Base-by-base conservation (phyloP, 371 early-diverging fungal species). In the Blastocladiella emersonii region DNA sequence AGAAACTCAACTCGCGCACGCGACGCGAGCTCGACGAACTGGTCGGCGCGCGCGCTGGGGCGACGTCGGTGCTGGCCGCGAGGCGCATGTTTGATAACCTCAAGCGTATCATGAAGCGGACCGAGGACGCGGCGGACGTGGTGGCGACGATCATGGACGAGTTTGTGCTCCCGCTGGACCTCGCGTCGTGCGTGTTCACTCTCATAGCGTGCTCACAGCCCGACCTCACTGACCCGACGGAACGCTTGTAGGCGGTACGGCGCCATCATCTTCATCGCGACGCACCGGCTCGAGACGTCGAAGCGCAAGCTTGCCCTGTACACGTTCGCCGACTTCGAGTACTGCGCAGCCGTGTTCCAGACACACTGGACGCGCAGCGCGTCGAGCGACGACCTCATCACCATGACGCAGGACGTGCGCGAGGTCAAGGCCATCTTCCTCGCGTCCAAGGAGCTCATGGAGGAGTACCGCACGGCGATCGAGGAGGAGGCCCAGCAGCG, bases 21-120 rank as follows among this genome's bases (percentile, higher is more conserved):
- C 61, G 82, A 66, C 69, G 80, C 68, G 72, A 78, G 68, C 63
- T 74, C 68, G 67, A 80, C 65, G 66, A 73, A 56, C 13, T 5
- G 39, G 39, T 37, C 67, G 71, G 3, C 56, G 71, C 25, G 60
- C 57, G 37, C 44, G 19, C 15, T 2, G 10, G 17, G 4, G 48
- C 5, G 8, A 17, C 48, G 3, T 8, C 13, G 23, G 25, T 43
- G 74, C 17, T 73, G 71, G 63, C 74, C 72, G 53, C 65, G 71
- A 35, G 77, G 76, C 23, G 76, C 75, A 23, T 25, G 82, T 82
- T 85, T 74, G 84, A 84, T 65, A 85, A 85, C 66, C 51, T 85
- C 37, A 83, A 81, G 69, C 60, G 85, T 43, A 74, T 85, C 23
- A 75, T 72, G 70, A 82, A 79, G 61, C 65, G 74, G 35, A 75